Evolutionary conservation across 208 protist species (phyloP).

Genomic region (Balamuthia mandrillaris): DNA sequence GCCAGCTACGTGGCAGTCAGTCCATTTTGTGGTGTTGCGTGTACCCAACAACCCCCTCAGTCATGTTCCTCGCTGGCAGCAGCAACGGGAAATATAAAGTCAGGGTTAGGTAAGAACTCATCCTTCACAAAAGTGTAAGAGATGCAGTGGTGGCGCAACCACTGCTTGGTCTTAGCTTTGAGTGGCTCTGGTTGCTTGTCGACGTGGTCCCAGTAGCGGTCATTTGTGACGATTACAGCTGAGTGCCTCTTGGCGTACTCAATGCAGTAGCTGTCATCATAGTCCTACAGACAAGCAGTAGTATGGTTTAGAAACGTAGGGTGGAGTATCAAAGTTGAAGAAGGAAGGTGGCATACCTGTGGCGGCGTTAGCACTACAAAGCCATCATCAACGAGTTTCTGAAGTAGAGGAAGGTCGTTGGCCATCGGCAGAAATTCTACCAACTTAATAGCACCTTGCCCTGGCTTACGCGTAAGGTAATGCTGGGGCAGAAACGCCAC

Average conservation of each 20-base stretch:
- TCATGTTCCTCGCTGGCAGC: not conserved
- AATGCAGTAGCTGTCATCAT: constrained; percentile 68
- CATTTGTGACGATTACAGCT: constrained; percentile 68
- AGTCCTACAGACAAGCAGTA: constrained; percentile 57
- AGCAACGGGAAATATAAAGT: constrained; percentile 44
- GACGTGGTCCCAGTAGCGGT: constrained; percentile 65
- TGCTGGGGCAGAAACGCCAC: constrained; percentile 57
- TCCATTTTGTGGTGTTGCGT: no score
- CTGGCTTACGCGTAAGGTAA: constrained; percentile 6
- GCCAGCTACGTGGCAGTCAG: no score
- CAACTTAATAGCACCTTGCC: not conserved
- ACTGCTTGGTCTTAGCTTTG: not conserved
- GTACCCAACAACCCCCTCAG: no score
- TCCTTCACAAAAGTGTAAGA: constrained; percentile 69
- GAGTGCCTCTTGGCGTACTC: constrained; percentile 57
- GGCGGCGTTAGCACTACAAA: constrained; percentile 39
- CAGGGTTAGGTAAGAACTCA: constrained; percentile 65
- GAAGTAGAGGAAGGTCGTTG: not conserved
- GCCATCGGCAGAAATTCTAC: constrained; percentile 14
- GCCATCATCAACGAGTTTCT: constrained; percentile 30
- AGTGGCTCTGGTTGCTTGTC: constrained; percentile 42
- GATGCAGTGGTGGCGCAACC: constrained; percentile 64
- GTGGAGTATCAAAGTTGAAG: not conserved
- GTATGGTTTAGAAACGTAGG: no score
- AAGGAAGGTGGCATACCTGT: not conserved